These are phyloP conservation scores for Dissophora ornata DNA, from an alignment of 192 early-diverging fungal species.

Conservation along the genomic window DNA sequence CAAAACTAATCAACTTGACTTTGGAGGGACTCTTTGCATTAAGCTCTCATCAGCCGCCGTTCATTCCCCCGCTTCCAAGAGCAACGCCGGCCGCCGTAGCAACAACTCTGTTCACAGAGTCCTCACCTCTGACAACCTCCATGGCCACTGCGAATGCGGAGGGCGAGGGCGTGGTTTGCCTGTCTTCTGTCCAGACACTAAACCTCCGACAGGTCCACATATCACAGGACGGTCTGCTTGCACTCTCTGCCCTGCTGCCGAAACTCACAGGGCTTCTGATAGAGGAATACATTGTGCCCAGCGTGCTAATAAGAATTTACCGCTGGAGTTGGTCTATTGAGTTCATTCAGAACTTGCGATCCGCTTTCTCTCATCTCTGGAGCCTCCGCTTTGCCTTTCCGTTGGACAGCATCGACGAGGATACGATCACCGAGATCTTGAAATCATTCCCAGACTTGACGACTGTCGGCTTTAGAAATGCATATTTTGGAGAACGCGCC, in stretches of 20 bases:
- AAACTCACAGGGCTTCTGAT: slow-evolving; percentile 20
- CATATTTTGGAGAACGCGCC: too few relatives aligned
- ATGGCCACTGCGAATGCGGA: background rate
- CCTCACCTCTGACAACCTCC: slow-evolving; percentile 1
- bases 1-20: slow-evolving; percentile 20
- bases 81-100: background rate
- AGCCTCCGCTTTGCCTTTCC: slow-evolving; percentile 30
- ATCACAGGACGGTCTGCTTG: slow-evolving; percentile 30
- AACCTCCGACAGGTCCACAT: slow-evolving; percentile 38
- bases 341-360: slow-evolving; percentile 26
- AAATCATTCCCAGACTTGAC: slow-evolving; percentile 33
- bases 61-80: background rate
- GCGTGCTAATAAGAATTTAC: slow-evolving; percentile 51
- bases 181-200: slow-evolving; percentile 20
- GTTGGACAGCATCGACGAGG: slow-evolving; percentile 33
- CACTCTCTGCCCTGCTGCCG: slow-evolving; percentile 11
- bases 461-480: too few relatives aligned
- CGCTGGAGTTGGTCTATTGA: slow-evolving; percentile 36
- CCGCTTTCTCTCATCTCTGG: slow-evolving; percentile 15
- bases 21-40: slow-evolving; percentile 34
- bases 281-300: slow-evolving; percentile 41
- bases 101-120: background rate
- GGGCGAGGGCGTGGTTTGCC: background rate
- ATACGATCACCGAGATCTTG: slow-evolving; percentile 36
- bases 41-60: slow-evolving; percentile 4